Conservation (phyloP, 2,329 filamentous ascomycete species). For the Colletotrichum tamarilloi region DNA sequence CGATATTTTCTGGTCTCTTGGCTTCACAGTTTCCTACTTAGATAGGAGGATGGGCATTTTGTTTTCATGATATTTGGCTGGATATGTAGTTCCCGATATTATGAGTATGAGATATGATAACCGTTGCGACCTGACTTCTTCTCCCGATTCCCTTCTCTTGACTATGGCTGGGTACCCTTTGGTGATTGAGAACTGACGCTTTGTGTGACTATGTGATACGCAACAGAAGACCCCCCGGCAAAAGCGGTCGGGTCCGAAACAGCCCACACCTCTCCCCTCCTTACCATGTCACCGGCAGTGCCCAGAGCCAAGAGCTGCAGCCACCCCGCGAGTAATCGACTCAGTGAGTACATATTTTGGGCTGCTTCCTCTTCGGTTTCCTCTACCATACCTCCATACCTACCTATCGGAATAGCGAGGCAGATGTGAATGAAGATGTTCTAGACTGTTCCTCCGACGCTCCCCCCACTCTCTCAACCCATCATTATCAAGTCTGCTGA, state of each 20-base stretch:
- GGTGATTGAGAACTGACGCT: not conserved
- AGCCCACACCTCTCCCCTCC: not conserved
- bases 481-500: not conserved
- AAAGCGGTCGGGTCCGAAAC: not conserved
- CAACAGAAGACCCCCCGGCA: not conserved
- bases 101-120: slow-evolving; percentile 9
- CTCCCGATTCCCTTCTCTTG: not conserved
- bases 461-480: too few relatives aligned
- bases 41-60: not conserved
- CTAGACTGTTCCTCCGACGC: too few relatives aligned
- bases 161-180: not conserved
- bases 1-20: not conserved
- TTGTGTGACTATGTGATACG: not conserved
- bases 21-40: slow-evolving; percentile 7
- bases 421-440: not conserved
- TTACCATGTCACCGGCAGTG: not conserved
- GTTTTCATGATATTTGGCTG: not conserved
- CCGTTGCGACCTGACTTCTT: not conserved
- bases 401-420: not conserved
- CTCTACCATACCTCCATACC: not conserved
- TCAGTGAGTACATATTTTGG: not conserved
- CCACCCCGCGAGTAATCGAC: not conserved
- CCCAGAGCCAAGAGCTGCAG: not conserved
- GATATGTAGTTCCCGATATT: slow-evolving; percentile 1
- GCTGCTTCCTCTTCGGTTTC: not conserved